Conservation (phyloP, 306 rosid species). For the Pterocarpus macrocarpus region DNA sequence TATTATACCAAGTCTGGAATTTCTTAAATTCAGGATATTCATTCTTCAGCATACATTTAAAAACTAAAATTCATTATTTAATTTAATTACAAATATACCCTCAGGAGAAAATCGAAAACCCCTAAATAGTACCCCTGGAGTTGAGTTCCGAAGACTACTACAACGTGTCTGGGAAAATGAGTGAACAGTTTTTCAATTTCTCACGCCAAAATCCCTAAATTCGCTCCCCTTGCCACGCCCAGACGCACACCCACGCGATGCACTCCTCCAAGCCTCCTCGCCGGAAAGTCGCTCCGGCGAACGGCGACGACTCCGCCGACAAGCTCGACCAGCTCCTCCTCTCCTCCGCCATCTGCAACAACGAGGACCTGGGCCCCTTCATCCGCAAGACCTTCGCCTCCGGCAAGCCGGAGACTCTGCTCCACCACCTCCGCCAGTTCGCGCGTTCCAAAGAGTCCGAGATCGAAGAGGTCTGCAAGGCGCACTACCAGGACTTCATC, state of each 20-base stretch:
- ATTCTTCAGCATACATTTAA: background rate
- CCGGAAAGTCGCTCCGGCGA: slow-evolving; percentile 78
- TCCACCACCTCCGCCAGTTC: slow-evolving; percentile 92
- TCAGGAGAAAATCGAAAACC: background rate
- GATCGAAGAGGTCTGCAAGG: slow-evolving; percentile 98
- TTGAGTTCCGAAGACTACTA: slow-evolving; percentile 39
- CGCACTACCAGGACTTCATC: slow-evolving; percentile 99
- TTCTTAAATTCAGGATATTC: background rate
- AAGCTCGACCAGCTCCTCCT: slow-evolving; percentile 87
- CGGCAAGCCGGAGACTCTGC: slow-evolving; percentile 93
- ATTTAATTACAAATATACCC: slow-evolving; percentile 33
- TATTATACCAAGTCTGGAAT: background rate
- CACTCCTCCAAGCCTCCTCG: slow-evolving; percentile 67
- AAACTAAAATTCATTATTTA: background rate
- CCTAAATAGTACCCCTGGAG: background rate
- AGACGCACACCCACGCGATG: slow-evolving; percentile 59
- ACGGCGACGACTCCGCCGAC: slow-evolving; percentile 78
- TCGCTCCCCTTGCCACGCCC: slow-evolving; percentile 52
- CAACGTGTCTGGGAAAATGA: slow-evolving; percentile 45
- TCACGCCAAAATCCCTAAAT: slow-evolving; percentile 59
- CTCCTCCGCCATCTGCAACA: slow-evolving; percentile 90
- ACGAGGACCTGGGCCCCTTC: slow-evolving; percentile 95
- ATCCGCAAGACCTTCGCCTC: slow-evolving; percentile 82
- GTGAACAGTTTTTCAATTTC: slow-evolving; percentile 13
- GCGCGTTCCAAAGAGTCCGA: slow-evolving; percentile 91